Percentiles rank a stretch among this genome's conserved stretches.
Evolutionary conservation across 441 rosid species (phyloP).

Genomic region (Kokia cookei): DNA sequence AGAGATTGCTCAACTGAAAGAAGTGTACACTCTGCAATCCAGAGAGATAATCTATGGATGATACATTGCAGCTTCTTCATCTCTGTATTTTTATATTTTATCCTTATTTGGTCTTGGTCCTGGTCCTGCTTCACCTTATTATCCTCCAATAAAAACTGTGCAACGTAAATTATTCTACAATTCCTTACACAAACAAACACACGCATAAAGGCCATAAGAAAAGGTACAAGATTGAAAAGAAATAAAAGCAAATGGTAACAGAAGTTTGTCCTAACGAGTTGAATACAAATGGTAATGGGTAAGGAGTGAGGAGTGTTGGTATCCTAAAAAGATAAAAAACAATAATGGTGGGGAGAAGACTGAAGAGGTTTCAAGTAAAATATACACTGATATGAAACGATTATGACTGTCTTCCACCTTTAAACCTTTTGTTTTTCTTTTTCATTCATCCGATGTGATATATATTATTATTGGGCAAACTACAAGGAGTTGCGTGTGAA

Average conservation of each 20-base stretch:
- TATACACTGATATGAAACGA: neutral
- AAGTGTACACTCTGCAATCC: neutral
- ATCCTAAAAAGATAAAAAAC: neutral
- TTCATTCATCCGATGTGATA: neutral
- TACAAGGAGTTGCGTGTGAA: neutral
- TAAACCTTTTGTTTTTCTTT: neutral
- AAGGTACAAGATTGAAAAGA: neutral
- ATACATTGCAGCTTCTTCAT: neutral
- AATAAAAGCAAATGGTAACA: neutral
- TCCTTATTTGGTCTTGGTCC: neutral
- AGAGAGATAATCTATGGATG: neutral
- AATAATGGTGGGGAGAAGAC: neutral
- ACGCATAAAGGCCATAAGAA: neutral
- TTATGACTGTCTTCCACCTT: neutral
- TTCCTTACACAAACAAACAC: neutral
- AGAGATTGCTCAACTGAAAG: neutral
- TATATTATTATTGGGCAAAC: neutral
- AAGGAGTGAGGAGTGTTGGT: neutral
- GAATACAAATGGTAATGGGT: neutral
- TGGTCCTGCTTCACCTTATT: neutral
- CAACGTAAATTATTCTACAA: neutral
- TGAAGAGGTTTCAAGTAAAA: neutral
- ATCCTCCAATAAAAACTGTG: neutral
- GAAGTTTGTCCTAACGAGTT: neutral
- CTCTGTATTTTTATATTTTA: neutral